Evolutionary conservation across 768 basidiomycete genomes (phyloP).

Genomic region (Aureoboletus auriporus): DNA sequence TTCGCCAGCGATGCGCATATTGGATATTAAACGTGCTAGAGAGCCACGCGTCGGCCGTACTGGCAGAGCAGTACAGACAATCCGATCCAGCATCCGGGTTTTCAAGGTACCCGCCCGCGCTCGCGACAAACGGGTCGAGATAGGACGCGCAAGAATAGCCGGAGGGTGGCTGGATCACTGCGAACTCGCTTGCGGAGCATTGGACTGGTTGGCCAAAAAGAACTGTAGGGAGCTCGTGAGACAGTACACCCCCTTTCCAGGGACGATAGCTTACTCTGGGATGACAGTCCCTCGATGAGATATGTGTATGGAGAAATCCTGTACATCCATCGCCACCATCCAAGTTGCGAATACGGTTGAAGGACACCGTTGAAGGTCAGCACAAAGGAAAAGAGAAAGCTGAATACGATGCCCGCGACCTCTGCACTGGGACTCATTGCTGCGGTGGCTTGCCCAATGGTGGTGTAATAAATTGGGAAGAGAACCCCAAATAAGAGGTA

Average conservation of each 20-base stretch:
- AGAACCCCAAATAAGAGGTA: slow-evolving; percentile 51
- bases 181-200: slow-evolving; percentile 63
- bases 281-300: slow-evolving; percentile 45
- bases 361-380: slow-evolving; percentile 68
- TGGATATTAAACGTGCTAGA: slow-evolving; percentile 50
- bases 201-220: slow-evolving; percentile 45
- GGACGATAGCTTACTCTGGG: slow-evolving; percentile 36
- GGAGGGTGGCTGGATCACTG: slow-evolving; percentile 44
- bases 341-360: slow-evolving; percentile 57
- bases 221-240: slow-evolving; percentile 30
- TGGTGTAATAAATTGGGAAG: slow-evolving; percentile 60
- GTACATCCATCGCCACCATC: slow-evolving; percentile 76
- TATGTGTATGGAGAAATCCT: slow-evolving; percentile 52
- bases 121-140: slow-evolving; percentile 37
- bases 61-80: slow-evolving; percentile 54
- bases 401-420: slow-evolving; percentile 56
- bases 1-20: slow-evolving; percentile 48
- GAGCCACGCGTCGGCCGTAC: slow-evolving; percentile 54
- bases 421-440: slow-evolving; percentile 58
- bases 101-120: slow-evolving; percentile 45
- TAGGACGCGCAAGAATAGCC: slow-evolving; percentile 47
- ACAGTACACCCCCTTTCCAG: background rate
- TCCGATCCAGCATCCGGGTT: slow-evolving; percentile 34
- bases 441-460: slow-evolving; percentile 57
- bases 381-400: slow-evolving; percentile 58